Evolutionary conservation across 1,139 yeast genomes (phyloP), one percentile per base, ranked within the genome.

Genomic region (Candida tunisiensis): DNA sequence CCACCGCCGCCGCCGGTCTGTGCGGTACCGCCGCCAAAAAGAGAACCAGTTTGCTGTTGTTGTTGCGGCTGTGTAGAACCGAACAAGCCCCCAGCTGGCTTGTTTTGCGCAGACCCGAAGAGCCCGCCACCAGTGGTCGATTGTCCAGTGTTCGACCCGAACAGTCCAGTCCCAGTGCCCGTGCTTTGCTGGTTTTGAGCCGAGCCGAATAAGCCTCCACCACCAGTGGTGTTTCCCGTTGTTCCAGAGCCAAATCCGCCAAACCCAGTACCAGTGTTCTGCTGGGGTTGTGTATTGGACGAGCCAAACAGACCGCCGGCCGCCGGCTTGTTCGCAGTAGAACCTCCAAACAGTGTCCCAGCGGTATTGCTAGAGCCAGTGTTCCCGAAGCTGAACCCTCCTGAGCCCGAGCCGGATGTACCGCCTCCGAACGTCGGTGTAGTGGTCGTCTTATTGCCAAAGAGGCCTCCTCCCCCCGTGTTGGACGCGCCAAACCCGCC

Each of bases 11-110:
- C 27, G 20, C 19, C 30, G 12, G 32, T 15, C 12, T 28, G 25
- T 16, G 30, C 21, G 16, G 18, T 24, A 19, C 26, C 21, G 23
- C 31, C 37, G 19, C 44, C 51, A 38, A 40, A 45, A 15, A 38
- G 27, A 15, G 43, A 49, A 19, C 40, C 40, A 3, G 25, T 31
- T 25, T 11, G 29, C 14, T 15, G 36, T 19, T 15, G 42, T 33
- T 24, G 35, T 38, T 25, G 40, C 30, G 7, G 23, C 19, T 8
- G 29, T 12, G 15, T 19, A 7, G 24, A 15, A 8, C 34, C 36
- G 21, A 31, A 29, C 19, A 32, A 14, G 3, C 33, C 34, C 13
- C 25, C 19, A 8, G 23, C 7, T 10, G 8, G 16, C n/a, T 11
- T 24, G 8, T 21, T 8, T 20, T 8, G 20, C 6, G 20, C 6